Base-by-base conservation (phyloP, 2,329 filamentous ascomycete genomes). In the Pezicula neosporulosa region DNA sequence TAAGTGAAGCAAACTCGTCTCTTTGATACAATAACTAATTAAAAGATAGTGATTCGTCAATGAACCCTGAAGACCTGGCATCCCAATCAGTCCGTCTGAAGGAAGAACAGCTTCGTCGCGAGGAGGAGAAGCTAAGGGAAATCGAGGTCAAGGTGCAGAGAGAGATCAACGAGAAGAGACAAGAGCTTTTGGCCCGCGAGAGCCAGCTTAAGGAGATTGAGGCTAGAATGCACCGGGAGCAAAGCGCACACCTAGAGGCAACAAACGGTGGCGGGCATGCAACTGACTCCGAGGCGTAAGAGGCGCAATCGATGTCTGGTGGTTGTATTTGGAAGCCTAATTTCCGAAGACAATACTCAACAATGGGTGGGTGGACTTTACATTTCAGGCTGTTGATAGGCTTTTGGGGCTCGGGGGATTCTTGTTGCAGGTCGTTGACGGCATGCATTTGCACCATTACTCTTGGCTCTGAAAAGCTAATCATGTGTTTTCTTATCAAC, bases 131-230 rank as follows among this genome's bases (percentile, higher is more conserved):
- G 81, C 87, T 99, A 59, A 90, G 94, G 73, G 94, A 99, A 78
- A 97, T 99, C 70, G 94, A 99, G 72, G 81, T 97, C 78, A 99
- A 99, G 86, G 94, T 99, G 58, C 94, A 99, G 78, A 90, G 94
- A 70, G 94, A 99, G 76, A 99, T 99, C 79, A 96, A 97, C 77
- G 94, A 97, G 83, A 99, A 99, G 85, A 87, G 94, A 77, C 94
- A 99, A 77, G 94, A 99, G 76, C 82, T 99, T 56, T 72, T 99
- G 74, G 94, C 94, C 60, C 91, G 94, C 72, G 94, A 99, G 78
- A 96, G 91, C 67, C 94, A 99, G 77, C 85, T 99, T 65, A 93
- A 94, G 75, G 94, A 99, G 80, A 97, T 99, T 69, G 93, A 97
- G 76, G 93, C 92, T 57, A 88, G 93, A 68, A 97, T 97, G 93